phyloP scores from a whole-genome alignment of 192 early-diverging fungal species.

The Linnemannia zychae region DNA sequence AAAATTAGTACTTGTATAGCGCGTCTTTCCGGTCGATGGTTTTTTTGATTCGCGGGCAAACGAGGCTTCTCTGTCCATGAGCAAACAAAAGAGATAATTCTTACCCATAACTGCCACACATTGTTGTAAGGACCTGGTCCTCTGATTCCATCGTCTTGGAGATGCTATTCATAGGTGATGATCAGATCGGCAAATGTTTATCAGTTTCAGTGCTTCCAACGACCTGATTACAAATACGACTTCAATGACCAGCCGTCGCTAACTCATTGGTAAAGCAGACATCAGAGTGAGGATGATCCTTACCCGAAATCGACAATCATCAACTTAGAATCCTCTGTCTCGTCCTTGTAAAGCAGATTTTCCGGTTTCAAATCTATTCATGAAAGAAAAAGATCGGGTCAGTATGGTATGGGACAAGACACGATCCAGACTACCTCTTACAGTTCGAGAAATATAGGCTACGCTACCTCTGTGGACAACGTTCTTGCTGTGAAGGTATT shows the following conservation, averaged over 20 bases:
- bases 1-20: background rate
- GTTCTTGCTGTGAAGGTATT: constrained; percentile 88
- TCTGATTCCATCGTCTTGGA: constrained; percentile 73
- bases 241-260: no score
- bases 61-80: no score
- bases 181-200: background rate
- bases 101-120: constrained; percentile 91
- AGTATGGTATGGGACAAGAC: background rate
- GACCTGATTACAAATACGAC: background rate
- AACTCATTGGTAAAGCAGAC: no score
- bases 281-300: background rate
- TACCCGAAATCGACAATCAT: constrained; percentile 91
- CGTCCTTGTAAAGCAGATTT: constrained; percentile 85
- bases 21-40: no score
- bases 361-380: constrained; percentile 84
- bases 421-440: background rate
- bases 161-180: constrained; percentile 59
- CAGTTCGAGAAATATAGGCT: background rate
- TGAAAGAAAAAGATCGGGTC: background rate
- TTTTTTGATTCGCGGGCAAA: no score
- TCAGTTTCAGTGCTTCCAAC: background rate
- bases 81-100: constrained; percentile 19
- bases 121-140: constrained; percentile 78
- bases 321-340: constrained; percentile 73
- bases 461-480: constrained; percentile 86